A percentile compares a stretch with the other conserved stretches of the same genome.
phyloP scores from a whole-genome alignment of 441 rosid genomes.

The Populus tomentosa region DNA sequence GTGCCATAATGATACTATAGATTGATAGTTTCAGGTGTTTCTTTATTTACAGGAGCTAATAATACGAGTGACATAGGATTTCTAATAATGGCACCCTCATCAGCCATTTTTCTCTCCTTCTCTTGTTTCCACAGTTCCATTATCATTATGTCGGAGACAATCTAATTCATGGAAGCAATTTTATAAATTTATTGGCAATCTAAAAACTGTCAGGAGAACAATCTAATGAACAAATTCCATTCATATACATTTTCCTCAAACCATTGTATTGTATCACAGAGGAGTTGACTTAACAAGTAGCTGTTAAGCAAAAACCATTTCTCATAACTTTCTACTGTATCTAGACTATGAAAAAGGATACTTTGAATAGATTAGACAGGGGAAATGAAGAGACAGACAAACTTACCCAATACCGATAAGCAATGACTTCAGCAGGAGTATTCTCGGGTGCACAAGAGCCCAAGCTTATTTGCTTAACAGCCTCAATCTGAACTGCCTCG shows the following conservation, averaged over 20 bases:
- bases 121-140: background rate
- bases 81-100: constrained; percentile 3
- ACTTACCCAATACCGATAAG: constrained; percentile 92
- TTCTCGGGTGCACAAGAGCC: constrained; percentile 81
- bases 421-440: constrained; percentile 89
- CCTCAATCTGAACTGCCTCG: constrained; percentile 94
- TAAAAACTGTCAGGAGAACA: background rate
- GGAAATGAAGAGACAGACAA: constrained; percentile 15
- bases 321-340: background rate
- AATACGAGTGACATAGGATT: constrained; percentile 10
- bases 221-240: background rate
- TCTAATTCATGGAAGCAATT: background rate
- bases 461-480: constrained; percentile 88
- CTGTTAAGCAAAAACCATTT: background rate
- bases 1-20: background rate
- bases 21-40: constrained; percentile 13
- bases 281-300: background rate
- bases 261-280: background rate
- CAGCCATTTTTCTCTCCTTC: constrained; percentile 10
- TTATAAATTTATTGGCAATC: background rate
- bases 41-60: constrained; percentile 1
- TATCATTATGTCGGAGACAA: background rate
- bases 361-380: background rate
- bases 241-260: constrained; percentile 10
- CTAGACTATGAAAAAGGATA: background rate